phyloP scores from a whole-genome alignment of 257 asterid species.

The Capsicum rhomboideum region DNA sequence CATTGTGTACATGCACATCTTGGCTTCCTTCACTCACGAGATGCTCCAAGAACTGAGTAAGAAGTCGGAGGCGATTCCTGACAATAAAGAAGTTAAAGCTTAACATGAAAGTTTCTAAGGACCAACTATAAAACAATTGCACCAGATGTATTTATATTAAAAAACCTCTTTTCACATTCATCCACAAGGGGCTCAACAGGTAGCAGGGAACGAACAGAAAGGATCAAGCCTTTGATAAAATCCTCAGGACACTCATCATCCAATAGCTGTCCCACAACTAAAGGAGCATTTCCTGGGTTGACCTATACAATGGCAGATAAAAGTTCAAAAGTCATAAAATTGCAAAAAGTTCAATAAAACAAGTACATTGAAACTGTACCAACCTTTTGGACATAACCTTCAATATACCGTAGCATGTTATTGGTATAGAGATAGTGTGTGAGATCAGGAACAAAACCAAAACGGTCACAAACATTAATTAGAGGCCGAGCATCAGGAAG shows the following conservation, averaged over 20 bases:
- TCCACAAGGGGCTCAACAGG: conserved; percentile 99
- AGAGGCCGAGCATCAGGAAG: conserved; percentile 99
- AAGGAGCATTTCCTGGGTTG: conserved; percentile 97
- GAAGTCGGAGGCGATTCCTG: conserved; percentile 98
- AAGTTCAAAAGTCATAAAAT: conserved; percentile 4
- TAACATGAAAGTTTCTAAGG: background rate
- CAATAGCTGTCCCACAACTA: conserved; percentile 96
- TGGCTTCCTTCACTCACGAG: conserved; percentile 99
- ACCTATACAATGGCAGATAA: conserved; percentile 43
- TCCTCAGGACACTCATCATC: conserved; percentile 99
- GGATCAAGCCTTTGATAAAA: conserved; percentile 91
- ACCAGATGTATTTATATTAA: background rate
- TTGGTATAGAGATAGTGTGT: conserved; percentile 90
- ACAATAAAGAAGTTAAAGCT: conserved; percentile 1
- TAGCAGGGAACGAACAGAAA: conserved; percentile 97
- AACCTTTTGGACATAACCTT: conserved; percentile 98
- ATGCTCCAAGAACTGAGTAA: conserved; percentile 97
- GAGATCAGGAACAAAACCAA: conserved; percentile 97
- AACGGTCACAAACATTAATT: conserved; percentile 96
- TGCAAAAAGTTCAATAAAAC: background rate
- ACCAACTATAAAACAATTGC: background rate
- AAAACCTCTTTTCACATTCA: conserved; percentile 97
- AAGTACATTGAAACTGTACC: conserved; percentile 15
- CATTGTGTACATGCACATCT: conserved; percentile 99
- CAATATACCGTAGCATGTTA: conserved; percentile 98